Base-by-base conservation (phyloP, 768 basidiomycete genomes). In the Mycena sanguinolenta region DNA sequence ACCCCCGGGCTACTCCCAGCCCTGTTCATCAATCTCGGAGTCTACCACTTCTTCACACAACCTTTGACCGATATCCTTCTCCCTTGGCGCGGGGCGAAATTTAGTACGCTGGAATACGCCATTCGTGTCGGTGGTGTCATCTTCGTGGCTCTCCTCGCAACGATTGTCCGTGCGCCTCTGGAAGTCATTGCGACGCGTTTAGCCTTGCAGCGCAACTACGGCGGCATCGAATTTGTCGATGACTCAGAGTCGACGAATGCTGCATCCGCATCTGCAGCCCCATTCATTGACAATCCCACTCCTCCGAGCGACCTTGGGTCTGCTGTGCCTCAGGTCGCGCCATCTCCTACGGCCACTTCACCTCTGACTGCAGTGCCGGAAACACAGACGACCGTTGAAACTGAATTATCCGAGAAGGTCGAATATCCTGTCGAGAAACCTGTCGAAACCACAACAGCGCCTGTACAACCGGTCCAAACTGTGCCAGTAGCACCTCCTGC, bases 1-100 rank as follows among this genome's bases (percentile, higher is more conserved):
- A 87, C 87, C 0, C 89, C 90, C 0, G 89, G 89, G 19, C 81
- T 91, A 49, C 80, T 89, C 42, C 75, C 80, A 3, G 79, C 84
- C 0, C 80, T 88, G 54, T 72, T 85, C 7, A 62, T 82, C 23
- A 87, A 87, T 67, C 79, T 89, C 17, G 73, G 78, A 13, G 53
- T 77, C 27, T 71, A 61, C 60, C 49, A 68, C 28, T 58, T 73
- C 49, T 17, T 76, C 28, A 23, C 75, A 23, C 62, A 63, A 19
- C 75, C 80, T 7, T 66, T 88, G 34, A 80, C 86, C n/a, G n/a
- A 6, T 2, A 30, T 67, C 21, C 62, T 70, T 36, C 46, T 67
- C 27, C 74, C 55, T 17, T 61, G 16, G 36, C n/a, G 17, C 44
- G 16, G 16, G 10, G n/a, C n/a, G n/a, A 21, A 42, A 8, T 39